phyloP scores from a whole-genome alignment of 2,329 filamentous ascomycete species.

The Venturia aucupariae region DNA sequence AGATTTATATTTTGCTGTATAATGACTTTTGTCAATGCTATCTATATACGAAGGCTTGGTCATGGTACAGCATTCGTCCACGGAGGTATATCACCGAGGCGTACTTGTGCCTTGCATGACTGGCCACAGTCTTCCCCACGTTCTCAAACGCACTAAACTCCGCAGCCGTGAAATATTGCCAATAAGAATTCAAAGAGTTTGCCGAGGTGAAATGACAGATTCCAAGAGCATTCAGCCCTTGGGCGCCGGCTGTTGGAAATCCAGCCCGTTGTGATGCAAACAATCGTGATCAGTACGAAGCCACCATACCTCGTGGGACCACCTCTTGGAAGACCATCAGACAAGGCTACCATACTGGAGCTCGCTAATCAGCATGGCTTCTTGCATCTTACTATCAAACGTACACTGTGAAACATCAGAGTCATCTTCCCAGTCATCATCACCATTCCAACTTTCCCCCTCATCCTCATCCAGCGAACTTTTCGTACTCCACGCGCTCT shows the following conservation, averaged over 20 bases:
- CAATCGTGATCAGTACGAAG: no score
- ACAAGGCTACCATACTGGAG: no score
- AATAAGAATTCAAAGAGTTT: not conserved
- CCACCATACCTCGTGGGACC: not conserved
- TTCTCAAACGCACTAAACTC: not conserved
- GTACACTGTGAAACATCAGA: not conserved
- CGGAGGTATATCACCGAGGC: not conserved
- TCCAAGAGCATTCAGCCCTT: not conserved
- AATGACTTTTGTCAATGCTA: no score
- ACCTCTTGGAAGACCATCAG: not conserved
- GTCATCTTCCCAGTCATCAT: not conserved
- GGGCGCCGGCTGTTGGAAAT: not conserved
- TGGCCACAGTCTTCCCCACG: not conserved
- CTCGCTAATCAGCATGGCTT: not conserved
- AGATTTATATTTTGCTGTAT: no score
- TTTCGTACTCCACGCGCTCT: not conserved
- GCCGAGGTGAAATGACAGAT: not conserved
- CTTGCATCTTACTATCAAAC: conserved; percentile 2
- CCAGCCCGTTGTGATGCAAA: not conserved
- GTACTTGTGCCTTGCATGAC: not conserved
- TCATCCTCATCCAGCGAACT: not conserved
- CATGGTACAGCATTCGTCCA: no score
- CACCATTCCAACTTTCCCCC: not conserved
- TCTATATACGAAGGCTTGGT: no score
- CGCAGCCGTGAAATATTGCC: not conserved